A percentile compares a stretch with the other conserved stretches of the same genome.
Conservation (phyloP, 306 rosid genomes). For the Gillenia trifoliata region DNA sequence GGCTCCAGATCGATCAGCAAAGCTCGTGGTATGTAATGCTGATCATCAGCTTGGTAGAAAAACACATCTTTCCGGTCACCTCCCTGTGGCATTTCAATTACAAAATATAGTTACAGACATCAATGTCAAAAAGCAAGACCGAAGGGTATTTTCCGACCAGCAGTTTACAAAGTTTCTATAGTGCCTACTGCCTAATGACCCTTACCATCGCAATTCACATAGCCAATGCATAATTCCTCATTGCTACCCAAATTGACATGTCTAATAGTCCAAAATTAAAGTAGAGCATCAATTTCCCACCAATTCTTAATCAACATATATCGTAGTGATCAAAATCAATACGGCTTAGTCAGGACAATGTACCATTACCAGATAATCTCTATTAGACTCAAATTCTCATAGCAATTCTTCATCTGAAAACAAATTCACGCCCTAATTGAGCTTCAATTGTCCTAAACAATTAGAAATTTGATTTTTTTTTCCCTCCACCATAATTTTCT, state of each 20-base stretch:
- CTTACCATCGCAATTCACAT: not conserved
- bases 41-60: slow-evolving; percentile 98
- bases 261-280: too few relatives aligned
- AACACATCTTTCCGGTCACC: slow-evolving; percentile 96
- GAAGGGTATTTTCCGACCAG: not conserved
- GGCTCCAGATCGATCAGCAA: slow-evolving; percentile 93
- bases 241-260: not conserved
- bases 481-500: not conserved
- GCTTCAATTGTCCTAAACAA: not conserved
- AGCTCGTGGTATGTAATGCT: slow-evolving; percentile 95
- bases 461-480: not conserved
- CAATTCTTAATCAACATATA: not conserved
- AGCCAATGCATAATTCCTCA: not conserved
- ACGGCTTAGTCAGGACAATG: not conserved
- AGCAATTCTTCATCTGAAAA: not conserved
- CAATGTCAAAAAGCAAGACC: not conserved
- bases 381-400: not conserved
- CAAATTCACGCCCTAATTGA: not conserved
- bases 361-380: not conserved
- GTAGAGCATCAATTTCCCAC: not conserved
- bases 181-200: not conserved
- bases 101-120: slow-evolving; percentile 9
- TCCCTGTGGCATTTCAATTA: slow-evolving; percentile 56
- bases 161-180: not conserved
- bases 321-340: not conserved